Conservation (phyloP, 345 rosid genomes). For the Sonneratia alba region DNA sequence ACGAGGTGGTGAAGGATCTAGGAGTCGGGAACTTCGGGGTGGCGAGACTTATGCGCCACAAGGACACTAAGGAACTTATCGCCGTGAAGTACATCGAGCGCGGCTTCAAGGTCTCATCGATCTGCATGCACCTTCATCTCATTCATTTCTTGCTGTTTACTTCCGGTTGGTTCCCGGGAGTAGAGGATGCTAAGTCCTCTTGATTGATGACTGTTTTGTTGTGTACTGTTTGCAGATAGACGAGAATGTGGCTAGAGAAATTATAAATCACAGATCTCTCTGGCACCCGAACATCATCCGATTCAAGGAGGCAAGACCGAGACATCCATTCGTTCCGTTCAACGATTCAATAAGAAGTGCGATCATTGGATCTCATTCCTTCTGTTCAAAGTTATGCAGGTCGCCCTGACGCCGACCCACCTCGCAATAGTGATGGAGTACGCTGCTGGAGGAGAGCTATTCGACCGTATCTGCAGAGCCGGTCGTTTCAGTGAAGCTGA, state of each 20-base stretch:
- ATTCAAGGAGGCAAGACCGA: constrained; percentile 57
- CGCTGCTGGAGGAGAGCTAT: constrained; percentile 92
- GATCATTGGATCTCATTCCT: neutral
- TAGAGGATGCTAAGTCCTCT: too few relatives aligned
- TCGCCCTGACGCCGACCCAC: constrained; percentile 78
- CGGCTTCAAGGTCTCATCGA: constrained; percentile 57
- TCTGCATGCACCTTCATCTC: neutral
- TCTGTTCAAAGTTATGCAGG: constrained; percentile 24
- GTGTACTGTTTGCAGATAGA: constrained; percentile 43
- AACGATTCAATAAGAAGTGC: neutral
- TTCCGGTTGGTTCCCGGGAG: too few relatives aligned
- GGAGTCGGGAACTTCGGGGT: constrained; percentile 91
- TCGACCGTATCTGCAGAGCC: constrained; percentile 74
- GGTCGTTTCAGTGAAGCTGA: constrained; percentile 95
- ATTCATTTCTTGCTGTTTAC: neutral
- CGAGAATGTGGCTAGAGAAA: constrained; percentile 93
- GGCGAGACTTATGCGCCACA: constrained; percentile 70
- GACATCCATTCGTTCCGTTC: neutral
- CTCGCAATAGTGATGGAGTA: constrained; percentile 87
- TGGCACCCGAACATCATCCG: constrained; percentile 86
- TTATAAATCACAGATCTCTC: constrained; percentile 87
- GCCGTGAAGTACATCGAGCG: constrained; percentile 93
- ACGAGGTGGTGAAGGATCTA: constrained; percentile 70
- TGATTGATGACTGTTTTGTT: neutral
- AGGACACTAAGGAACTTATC: constrained; percentile 75